A percentile compares a stretch with the other conserved stretches of the same genome.
These are phyloP conservation scores for Malus sylvestris DNA, from an alignment of 306 rosid species.

Conservation along the genomic window DNA sequence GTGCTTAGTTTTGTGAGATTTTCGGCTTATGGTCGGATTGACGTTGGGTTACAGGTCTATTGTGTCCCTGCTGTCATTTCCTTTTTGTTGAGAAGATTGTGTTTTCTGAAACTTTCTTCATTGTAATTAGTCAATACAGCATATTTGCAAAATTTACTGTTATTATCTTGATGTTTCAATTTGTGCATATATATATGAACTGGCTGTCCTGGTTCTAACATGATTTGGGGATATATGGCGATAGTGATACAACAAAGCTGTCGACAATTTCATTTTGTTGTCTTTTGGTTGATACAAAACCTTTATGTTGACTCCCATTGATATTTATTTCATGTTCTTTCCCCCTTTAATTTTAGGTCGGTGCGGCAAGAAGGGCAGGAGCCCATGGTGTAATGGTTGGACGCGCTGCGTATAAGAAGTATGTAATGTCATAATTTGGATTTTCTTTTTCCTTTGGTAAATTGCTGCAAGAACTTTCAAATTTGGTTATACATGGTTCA, in stretches of 20 bases:
- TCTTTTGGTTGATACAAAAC: not conserved
- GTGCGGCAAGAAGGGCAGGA: conserved; percentile 69
- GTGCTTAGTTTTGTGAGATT: too few relatives aligned
- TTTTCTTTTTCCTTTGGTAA: not conserved
- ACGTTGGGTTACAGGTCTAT: too few relatives aligned
- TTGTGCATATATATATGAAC: not conserved
- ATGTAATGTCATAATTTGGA: conserved; percentile 17
- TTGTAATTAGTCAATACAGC: not conserved
- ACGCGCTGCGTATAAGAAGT: conserved; percentile 83
- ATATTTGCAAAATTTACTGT: not conserved
- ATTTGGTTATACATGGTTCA: not conserved
- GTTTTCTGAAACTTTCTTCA: not conserved
- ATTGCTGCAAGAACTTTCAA: not conserved
- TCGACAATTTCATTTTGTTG: not conserved
- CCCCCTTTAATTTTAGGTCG: conserved; percentile 40
- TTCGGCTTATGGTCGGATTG: too few relatives aligned
- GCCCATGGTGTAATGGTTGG: conserved; percentile 99
- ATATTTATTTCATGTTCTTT: conserved; percentile 9
- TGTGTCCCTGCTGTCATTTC: not conserved
- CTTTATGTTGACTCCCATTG: not conserved
- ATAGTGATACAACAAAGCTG: not conserved
- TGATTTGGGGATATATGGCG: not conserved
- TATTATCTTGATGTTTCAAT: not conserved
- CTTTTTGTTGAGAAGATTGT: not conserved
- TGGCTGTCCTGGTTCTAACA: not conserved